Evolutionary conservation across 2,329 filamentous ascomycete genomes (phyloP).

Genomic region (Aspergillus felis): DNA sequence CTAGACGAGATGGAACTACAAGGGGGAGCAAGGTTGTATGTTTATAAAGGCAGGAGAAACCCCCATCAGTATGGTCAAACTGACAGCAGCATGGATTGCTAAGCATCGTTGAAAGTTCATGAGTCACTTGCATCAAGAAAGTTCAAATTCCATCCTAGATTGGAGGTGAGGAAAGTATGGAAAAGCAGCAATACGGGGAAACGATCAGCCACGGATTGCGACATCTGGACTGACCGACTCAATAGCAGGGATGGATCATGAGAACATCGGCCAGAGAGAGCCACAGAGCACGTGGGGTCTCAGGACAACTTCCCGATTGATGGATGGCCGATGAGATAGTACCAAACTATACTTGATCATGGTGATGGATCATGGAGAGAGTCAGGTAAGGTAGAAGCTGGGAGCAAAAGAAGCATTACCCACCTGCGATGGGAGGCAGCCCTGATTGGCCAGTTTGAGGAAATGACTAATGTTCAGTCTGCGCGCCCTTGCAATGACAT

Average conservation of each 20-base stretch:
- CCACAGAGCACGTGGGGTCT: neutral
- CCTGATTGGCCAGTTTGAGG: neutral
- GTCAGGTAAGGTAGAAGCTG: too few relatives aligned
- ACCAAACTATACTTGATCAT: too few relatives aligned
- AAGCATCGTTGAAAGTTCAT: neutral
- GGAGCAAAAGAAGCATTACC: neutral
- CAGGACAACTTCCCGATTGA: neutral
- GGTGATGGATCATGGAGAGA: too few relatives aligned
- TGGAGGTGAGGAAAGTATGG: neutral
- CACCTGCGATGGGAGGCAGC: neutral
- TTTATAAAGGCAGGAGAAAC: neutral
- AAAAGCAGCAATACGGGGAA: neutral
- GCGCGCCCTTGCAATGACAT: neutral
- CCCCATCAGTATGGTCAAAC: neutral
- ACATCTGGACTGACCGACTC: neutral
- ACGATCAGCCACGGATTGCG: neutral
- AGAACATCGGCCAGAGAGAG: neutral
- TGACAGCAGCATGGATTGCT: neutral
- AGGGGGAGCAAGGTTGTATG: neutral
- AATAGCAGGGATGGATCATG: neutral
- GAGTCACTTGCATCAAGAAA: neutral
- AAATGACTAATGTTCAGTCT: neutral
- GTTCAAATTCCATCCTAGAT: neutral
- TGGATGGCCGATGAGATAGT: too few relatives aligned
- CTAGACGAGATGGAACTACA: neutral